Conservation (phyloP, 345 rosid species). For the Erodium maritimum region DNA sequence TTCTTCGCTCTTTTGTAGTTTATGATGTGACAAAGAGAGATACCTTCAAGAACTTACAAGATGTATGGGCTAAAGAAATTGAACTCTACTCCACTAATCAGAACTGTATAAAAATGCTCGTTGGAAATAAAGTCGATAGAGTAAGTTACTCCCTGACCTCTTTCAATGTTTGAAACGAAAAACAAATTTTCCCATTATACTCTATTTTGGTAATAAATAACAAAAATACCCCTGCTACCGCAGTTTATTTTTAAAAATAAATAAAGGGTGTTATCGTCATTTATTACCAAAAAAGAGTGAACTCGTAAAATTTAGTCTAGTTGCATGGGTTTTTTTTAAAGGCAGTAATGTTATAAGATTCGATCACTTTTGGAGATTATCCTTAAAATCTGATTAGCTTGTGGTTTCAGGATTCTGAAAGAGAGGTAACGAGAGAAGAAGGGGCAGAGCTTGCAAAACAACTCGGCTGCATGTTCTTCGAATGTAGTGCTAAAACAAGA, state of each 20-base stretch:
- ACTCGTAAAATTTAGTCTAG: too few species aligned
- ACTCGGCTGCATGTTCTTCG: slow-evolving; percentile 54
- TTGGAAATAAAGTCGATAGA: slow-evolving; percentile 81
- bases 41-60: slow-evolving; percentile 68
- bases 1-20: slow-evolving; percentile 23
- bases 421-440: slow-evolving; percentile 74
- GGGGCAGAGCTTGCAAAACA: slow-evolving; percentile 63
- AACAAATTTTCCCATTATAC: background rate
- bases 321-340: too few species aligned
- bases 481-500: slow-evolving; percentile 85
- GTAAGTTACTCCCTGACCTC: slow-evolving; percentile 35
- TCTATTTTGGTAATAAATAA: too few species aligned
- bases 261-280: too few species aligned
- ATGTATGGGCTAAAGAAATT: slow-evolving; percentile 85
- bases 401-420: slow-evolving; percentile 59
- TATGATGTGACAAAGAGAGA: slow-evolving; percentile 89
- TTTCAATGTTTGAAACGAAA: background rate
- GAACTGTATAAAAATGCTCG: slow-evolving; percentile 80
- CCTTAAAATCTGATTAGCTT: background rate
- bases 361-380: too few species aligned
- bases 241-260: too few species aligned
- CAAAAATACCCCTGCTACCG: too few species aligned
- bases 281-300: too few species aligned
- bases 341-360: too few species aligned
- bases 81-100: slow-evolving; percentile 74